Base-by-base conservation (phyloP, 495 filamentous ascomycete species). In the Tuber borchii region DNA sequence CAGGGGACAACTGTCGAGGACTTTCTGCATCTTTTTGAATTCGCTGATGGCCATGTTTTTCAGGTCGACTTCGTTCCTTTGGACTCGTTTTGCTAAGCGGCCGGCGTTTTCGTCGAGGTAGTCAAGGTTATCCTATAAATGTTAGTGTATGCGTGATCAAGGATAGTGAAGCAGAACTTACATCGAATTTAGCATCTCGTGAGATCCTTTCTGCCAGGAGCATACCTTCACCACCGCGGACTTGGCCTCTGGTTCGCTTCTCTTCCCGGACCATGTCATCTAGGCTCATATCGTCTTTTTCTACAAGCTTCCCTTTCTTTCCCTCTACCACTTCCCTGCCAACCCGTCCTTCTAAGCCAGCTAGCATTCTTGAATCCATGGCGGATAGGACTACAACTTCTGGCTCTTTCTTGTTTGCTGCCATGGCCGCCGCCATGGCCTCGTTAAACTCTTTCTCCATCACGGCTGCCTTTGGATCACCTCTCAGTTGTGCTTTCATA, bases 31-130 rank as follows among this genome's bases (percentile, higher is more conserved):
- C 83, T 91, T 93, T 78, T 95, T 93, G 84, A 93, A 94, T 70
- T 97, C 95, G 80, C 87, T 86, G 80, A 98, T 92, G 7, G 96
- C 93, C 39, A 89, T 88, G 82, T 94, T 97, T 83, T 92, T 95
- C 79, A 99, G 89, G 82, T 95, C 92, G 70, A 93, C 89, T 78
- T 97, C 93, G 74, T 90, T 93, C 82, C 93, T 94, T 78, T 95
- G 92, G 6, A 97, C 91, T 42, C 92, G 91, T 82, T 90, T 92
- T n/a, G 95, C 93, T 16, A 99, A 88, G 81, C 96, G 97, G 70
- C 88, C 87, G 26, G 95, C 95, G 82, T 98, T 97, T 76, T 98
- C 95, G 83, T 99, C 96, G 86, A 99, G 91, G 83, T 99, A 99
- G 71, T 99, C 95, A 72, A 98, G 87, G 82, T 97, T 93, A 79